Evolutionary conservation across 2,329 filamentous ascomycete species (phyloP), one percentile per base, ranked within the genome.

Genomic region (Lanzia echinophila): DNA sequence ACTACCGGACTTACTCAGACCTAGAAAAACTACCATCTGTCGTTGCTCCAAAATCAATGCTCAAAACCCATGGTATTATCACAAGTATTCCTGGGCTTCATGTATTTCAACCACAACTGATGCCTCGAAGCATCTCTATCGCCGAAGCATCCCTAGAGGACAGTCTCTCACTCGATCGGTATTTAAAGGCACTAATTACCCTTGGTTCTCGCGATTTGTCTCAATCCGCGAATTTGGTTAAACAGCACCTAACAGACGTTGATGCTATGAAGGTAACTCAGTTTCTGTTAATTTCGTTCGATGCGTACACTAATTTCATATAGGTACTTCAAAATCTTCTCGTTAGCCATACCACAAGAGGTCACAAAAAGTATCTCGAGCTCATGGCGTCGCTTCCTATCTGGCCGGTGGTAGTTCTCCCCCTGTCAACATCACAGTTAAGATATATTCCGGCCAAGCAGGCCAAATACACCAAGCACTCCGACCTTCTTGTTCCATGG

Each of bases 401-500:
- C n/a, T n/a, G n/a, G n/a, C n/a, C n/a, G n/a, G n/a, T 28, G 12
- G 15, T 12, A 1, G 15, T 20, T 17, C 39, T 65, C 41, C 15
- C 15, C 19, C 58, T 42, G 33, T 58, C 44, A 33, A 51, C 53
- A n/a, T n/a, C n/a, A n/a, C n/a, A n/a, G n/a, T n/a, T n/a, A n/a
- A n/a, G n/a, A n/a, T n/a, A n/a, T n/a, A n/a, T n/a, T n/a, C n/a
- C n/a, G n/a, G 58, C 61, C 12, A 49, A 47, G 3, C 19, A 48
- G 15, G 60, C 60, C 10, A 54, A 51, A 24, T 47, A 62, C 20
- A 57, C 60, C 3, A 47, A 42, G 17, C 46, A 61, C 53, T 34
- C 34, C 28, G 46, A 44, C 20, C 50, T 67, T 42, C 33, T 63
- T 12, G 59, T 62, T 32, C 60, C 62, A 17, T 62, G 58, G 56